phyloP scores from a whole-genome alignment of 208 protist genomes.

The Spongospora subterranea region DNA sequence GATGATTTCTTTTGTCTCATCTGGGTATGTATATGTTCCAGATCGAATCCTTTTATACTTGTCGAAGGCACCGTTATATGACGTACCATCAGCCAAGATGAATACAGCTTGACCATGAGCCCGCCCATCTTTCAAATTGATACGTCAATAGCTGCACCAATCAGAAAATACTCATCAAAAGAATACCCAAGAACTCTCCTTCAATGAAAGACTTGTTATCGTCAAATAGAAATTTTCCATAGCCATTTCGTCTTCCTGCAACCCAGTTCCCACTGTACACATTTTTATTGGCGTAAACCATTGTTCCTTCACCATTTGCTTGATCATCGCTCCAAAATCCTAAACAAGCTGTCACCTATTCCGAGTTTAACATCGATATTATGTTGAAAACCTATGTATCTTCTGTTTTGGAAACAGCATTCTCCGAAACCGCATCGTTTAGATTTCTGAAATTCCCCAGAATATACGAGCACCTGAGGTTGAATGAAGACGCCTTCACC shows the following conservation, averaged over 20 bases:
- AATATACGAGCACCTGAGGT: neutral
- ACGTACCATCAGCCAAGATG: neutral
- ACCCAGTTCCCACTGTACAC: slow-evolving; percentile 19
- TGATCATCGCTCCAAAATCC: neutral
- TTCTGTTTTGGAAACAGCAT: neutral
- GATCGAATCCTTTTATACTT: neutral
- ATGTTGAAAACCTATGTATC: neutral
- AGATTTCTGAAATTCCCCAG: neutral
- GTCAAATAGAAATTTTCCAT: neutral
- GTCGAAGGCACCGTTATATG: neutral
- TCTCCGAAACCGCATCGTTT: neutral
- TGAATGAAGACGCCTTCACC: neutral
- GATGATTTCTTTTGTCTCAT: neutral
- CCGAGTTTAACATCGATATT: neutral
- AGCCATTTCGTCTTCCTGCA: neutral
- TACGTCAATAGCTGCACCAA: neutral
- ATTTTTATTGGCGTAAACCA: slow-evolving; percentile 20
- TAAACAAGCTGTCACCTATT: neutral
- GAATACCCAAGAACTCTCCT: neutral
- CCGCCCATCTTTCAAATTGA: neutral
- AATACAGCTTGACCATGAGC: neutral
- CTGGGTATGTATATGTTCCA: neutral
- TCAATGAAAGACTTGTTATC: neutral
- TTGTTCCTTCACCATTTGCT: neutral
- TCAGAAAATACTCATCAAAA: neutral